phyloP scores from a whole-genome alignment of 495 filamentous ascomycete genomes.

The Aspergillus sclerotioniger region DNA sequence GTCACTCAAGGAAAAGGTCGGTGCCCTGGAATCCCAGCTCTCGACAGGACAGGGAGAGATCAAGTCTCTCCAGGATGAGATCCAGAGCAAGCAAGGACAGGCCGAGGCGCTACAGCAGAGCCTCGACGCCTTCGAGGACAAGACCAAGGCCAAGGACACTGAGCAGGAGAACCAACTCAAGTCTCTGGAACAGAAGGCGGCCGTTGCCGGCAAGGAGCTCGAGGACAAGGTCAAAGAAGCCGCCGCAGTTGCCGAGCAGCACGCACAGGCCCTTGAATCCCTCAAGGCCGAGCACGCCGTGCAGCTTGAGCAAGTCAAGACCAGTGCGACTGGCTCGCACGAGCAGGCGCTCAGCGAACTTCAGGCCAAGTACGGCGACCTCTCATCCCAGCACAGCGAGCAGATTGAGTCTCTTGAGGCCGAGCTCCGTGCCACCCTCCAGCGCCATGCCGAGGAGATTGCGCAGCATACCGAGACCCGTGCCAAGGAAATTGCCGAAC shows the following conservation, averaged over 20 bases:
- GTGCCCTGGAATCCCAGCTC: slow-evolving; percentile 38
- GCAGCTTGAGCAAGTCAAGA: slow-evolving; percentile 31
- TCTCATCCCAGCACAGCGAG: slow-evolving; percentile 35
- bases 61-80: slow-evolving; percentile 40
- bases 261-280: slow-evolving; percentile 31
- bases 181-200: slow-evolving; percentile 35
- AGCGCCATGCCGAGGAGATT: slow-evolving; percentile 33
- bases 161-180: slow-evolving; percentile 34
- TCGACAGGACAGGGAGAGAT: slow-evolving; percentile 39
- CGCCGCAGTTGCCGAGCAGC: slow-evolving; percentile 28
- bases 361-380: slow-evolving; percentile 36
- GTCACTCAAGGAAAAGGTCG: slow-evolving; percentile 40
- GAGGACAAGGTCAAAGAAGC: slow-evolving; percentile 33
- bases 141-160: slow-evolving; percentile 37
- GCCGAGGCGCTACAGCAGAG: slow-evolving; percentile 37
- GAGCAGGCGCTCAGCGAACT: slow-evolving; percentile 34
- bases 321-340: slow-evolving; percentile 32
- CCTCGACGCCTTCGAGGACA: slow-evolving; percentile 32
- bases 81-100: slow-evolving; percentile 40
- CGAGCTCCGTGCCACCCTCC: slow-evolving; percentile 34
- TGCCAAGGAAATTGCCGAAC: slow-evolving; percentile 32
- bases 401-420: slow-evolving; percentile 34
- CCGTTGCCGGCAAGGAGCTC: slow-evolving; percentile 32
- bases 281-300: slow-evolving; percentile 32
- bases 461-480: slow-evolving; percentile 33